Percentiles rank a stretch among this genome's conserved stretches.
These are phyloP conservation scores for Linnemannia zychae DNA, from an alignment of 192 early-diverging fungal genomes.

Conservation along the genomic window DNA sequence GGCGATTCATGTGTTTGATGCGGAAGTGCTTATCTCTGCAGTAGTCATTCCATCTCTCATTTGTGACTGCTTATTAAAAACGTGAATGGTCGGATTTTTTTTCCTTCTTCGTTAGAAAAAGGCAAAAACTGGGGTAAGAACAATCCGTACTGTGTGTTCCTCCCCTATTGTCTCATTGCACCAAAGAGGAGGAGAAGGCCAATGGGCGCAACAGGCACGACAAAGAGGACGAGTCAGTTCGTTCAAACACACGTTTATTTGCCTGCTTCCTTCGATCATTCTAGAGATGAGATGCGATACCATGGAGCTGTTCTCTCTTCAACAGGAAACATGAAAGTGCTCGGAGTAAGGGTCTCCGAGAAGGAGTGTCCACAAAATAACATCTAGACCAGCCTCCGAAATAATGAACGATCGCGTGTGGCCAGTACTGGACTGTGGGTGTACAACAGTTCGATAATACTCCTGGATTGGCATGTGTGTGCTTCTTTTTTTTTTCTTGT, in stretches of 20 bases:
- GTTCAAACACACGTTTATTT: background rate
- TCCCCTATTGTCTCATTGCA: too few species aligned
- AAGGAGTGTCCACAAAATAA: too few species aligned
- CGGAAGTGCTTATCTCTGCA: background rate
- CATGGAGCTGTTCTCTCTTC: background rate
- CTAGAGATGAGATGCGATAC: slow-evolving; percentile 16
- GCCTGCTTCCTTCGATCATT: background rate
- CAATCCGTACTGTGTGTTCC: too few species aligned
- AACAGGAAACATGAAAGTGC: too few species aligned
- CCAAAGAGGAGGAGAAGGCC: background rate
- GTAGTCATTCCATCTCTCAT: background rate
- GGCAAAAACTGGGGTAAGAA: background rate
- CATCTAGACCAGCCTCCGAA: too few species aligned
- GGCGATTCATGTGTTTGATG: slow-evolving; percentile 20
- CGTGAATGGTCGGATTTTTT: slow-evolving; percentile 8
- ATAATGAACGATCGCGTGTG: background rate
- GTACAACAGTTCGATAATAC: background rate
- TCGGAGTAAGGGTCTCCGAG: too few species aligned
- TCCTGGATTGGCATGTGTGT: background rate
- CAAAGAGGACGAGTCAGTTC: background rate
- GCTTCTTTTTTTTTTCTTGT: background rate
- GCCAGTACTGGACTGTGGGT: too few species aligned
- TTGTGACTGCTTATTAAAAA: slow-evolving; percentile 2
- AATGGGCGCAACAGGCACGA: background rate
- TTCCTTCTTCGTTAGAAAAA: background rate